Evolutionary conservation across 108 stramenopile genomes (phyloP).

Genomic region (Skeletonema menzelii): DNA sequence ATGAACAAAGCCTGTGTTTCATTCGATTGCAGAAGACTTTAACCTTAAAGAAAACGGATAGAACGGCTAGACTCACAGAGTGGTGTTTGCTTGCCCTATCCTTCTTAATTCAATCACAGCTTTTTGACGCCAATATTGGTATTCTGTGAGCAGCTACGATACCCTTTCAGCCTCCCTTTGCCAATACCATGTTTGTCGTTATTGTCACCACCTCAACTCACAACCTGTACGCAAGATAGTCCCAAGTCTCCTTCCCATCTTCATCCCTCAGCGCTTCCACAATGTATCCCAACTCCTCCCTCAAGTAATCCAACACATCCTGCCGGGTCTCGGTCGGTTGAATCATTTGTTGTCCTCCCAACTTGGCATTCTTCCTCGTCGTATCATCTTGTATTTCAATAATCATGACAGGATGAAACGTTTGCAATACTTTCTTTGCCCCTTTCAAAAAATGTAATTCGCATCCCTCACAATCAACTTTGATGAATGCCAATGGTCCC

Average conservation of each 20-base stretch:
- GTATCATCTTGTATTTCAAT: slow-evolving; percentile 22
- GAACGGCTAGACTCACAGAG: no score
- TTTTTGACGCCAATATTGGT: no score
- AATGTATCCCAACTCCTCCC: slow-evolving; percentile 15
- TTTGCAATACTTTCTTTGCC: slow-evolving; percentile 5
- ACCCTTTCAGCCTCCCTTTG: no score
- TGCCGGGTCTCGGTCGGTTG: slow-evolving; percentile 2
- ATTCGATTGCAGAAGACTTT: no score
- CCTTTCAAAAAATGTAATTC: slow-evolving; percentile 10
- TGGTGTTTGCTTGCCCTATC: no score
- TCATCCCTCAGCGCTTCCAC: slow-evolving; percentile 25
- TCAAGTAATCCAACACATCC: slow-evolving; percentile 16
- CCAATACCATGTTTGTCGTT: no score
- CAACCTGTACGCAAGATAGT: slow-evolving; percentile 5
- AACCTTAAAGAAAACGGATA: no score
- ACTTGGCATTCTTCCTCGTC: slow-evolving; percentile 5
- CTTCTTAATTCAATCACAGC: no score
- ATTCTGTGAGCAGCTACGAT: no score
- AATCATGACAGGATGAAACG: slow-evolving; percentile 15
- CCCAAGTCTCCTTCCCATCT: slow-evolving; percentile 16
- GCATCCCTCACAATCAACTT: slow-evolving; percentile 21
- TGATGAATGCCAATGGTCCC: slow-evolving; percentile 10
- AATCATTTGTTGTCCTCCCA: slow-evolving; percentile 16
- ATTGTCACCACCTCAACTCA: not conserved
- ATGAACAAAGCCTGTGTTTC: no score